phyloP scores from a whole-genome alignment of 2,329 filamentous ascomycete genomes.

The Gyromitra esculenta region DNA sequence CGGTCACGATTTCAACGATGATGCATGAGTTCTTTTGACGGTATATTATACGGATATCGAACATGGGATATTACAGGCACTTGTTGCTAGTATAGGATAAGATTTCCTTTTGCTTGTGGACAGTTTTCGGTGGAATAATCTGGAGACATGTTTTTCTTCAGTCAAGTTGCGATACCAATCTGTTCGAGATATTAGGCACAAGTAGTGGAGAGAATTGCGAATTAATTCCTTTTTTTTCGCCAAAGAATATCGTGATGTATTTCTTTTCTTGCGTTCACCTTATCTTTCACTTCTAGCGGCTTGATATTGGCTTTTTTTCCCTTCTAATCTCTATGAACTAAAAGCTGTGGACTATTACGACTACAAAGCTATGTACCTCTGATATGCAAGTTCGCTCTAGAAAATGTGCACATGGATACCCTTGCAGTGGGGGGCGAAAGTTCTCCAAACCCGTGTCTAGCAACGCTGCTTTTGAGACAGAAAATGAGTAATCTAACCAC shows the following conservation, averaged over 20 bases:
- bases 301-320: background rate
- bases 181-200: background rate
- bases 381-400: too few species aligned
- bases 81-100: background rate
- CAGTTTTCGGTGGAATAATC: background rate
- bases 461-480: too few species aligned
- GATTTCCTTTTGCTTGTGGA: background rate
- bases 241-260: background rate
- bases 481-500: too few species aligned
- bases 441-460: too few species aligned
- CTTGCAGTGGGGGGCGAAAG: too few species aligned
- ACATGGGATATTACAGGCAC: background rate
- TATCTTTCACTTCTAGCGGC: background rate
- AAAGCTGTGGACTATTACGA: background rate
- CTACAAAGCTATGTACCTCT: too few species aligned
- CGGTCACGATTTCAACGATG: constrained; percentile 45
- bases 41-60: constrained; percentile 8
- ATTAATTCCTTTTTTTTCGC: background rate
- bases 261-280: background rate
- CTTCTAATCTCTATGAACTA: background rate
- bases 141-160: constrained; percentile 5
- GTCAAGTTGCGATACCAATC: background rate
- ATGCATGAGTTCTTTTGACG: constrained; percentile 18
- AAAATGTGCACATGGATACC: too few species aligned
- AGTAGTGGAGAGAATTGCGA: background rate